Percentiles rank a stretch among this genome's conserved stretches.
phyloP scores from a whole-genome alignment of 495 filamentous ascomycete genomes.

The Polyplosphaeria fusca region DNA sequence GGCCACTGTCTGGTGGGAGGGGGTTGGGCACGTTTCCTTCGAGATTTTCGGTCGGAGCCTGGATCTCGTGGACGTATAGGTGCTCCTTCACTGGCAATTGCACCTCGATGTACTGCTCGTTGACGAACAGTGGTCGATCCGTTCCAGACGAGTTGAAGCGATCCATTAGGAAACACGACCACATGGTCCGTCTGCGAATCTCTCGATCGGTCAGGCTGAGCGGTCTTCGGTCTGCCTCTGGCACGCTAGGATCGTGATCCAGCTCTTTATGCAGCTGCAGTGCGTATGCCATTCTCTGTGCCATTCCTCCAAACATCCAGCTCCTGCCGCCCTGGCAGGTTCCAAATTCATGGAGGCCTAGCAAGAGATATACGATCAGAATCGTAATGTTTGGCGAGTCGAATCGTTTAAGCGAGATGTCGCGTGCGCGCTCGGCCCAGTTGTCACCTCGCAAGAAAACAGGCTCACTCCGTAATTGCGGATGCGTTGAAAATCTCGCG shows the following conservation, averaged over 20 bases:
- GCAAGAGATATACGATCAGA: constrained; percentile 77
- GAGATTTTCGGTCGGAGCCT: constrained; percentile 80
- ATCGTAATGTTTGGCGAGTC: constrained; percentile 96
- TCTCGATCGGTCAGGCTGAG: constrained; percentile 90
- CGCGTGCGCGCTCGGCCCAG: constrained; percentile 80
- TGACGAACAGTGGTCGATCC: constrained; percentile 86
- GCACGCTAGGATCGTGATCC: constrained; percentile 72
- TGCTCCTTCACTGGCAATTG: constrained; percentile 89
- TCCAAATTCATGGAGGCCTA: constrained; percentile 93
- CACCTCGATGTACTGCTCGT: constrained; percentile 82
- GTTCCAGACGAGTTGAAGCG: constrained; percentile 95
- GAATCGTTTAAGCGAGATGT: constrained; percentile 79
- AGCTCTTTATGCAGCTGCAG: constrained; percentile 90
- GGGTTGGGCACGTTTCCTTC: constrained; percentile 69
- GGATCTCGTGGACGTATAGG: constrained; percentile 86
- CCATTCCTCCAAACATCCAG: constrained; percentile 93
- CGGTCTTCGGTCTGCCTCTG: constrained; percentile 59
- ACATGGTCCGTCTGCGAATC: constrained; percentile 91
- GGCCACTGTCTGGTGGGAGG: constrained; percentile 57
- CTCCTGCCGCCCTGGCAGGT: constrained; percentile 94
- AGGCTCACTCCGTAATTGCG: constrained; percentile 74
- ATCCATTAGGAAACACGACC: constrained; percentile 97
- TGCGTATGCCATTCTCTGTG: constrained; percentile 94
- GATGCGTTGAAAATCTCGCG: constrained; percentile 93
- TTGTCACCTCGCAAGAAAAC: constrained; percentile 87